phyloP scores from a whole-genome alignment of 768 basidiomycete genomes.

The Pseudohyphozyma bogoriensis region DNA sequence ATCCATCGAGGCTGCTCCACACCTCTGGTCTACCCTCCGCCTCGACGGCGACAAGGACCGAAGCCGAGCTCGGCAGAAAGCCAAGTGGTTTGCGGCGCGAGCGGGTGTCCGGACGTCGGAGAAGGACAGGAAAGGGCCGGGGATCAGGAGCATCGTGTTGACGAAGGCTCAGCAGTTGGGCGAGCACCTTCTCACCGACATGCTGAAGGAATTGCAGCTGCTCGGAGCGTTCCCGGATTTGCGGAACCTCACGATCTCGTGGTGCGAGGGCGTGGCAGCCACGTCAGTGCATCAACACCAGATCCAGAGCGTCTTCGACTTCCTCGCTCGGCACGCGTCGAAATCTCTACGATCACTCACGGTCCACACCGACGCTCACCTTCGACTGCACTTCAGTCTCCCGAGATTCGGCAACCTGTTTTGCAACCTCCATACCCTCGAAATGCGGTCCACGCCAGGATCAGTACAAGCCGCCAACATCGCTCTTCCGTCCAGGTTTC shows the following conservation, averaged over 20 bases:
- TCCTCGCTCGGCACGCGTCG: background rate
- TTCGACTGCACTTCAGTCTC: slow-evolving; percentile 7
- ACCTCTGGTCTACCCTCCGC: background rate
- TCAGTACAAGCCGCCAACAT: background rate
- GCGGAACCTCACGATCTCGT: background rate
- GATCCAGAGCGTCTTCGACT: background rate
- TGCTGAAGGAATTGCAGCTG: background rate
- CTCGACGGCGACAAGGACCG: background rate
- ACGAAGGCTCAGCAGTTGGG: background rate
- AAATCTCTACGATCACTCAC: background rate
- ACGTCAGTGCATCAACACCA: background rate
- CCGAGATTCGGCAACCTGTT: slow-evolving; percentile 1
- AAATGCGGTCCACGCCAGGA: background rate
- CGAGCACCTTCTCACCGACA: no score
- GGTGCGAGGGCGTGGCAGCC: background rate
- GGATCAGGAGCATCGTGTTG: background rate
- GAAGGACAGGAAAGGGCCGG: background rate
- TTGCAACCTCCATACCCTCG: background rate
- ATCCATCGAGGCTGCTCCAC: background rate
- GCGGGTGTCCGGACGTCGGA: background rate
- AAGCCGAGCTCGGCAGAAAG: background rate
- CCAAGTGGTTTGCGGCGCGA: background rate
- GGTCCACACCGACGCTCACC: slow-evolving; percentile 1
- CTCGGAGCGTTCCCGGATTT: background rate
- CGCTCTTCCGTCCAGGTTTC: slow-evolving; percentile 3